These are phyloP conservation scores for Solanum etuberosum DNA, from an alignment of 257 asterid genomes.

Conservation along the genomic window DNA sequence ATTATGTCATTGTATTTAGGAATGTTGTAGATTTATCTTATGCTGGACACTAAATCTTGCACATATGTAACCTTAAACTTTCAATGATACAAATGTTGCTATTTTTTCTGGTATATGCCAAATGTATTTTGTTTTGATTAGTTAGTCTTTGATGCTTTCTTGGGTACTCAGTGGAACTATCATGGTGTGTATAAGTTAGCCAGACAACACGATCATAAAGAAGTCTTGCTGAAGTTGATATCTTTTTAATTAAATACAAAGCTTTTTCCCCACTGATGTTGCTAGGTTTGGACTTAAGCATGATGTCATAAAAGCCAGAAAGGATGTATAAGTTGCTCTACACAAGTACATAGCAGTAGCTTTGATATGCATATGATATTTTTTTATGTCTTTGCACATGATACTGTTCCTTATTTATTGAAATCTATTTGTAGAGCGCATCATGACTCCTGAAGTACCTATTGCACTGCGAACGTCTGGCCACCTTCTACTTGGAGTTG, in stretches of 20 bases:
- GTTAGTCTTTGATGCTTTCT: neutral
- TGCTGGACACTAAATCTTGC: neutral
- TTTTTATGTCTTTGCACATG: neutral
- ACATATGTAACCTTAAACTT: neutral
- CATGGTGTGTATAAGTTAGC: neutral
- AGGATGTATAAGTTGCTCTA: neutral
- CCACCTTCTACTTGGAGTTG: conserved; percentile 93
- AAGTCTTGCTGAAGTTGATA: neutral
- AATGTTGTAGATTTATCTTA: neutral
- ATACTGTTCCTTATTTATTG: neutral
- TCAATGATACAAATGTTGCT: neutral
- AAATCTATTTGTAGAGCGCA: conserved; percentile 39
- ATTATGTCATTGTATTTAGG: neutral
- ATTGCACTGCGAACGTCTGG: conserved; percentile 89
- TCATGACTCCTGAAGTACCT: conserved; percentile 72
- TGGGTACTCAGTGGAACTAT: neutral
- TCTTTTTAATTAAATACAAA: neutral
- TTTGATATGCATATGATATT: neutral
- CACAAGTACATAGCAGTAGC: neutral
- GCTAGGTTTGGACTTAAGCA: neutral
- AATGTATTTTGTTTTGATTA: neutral
- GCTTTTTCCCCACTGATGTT: neutral
- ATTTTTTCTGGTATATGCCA: neutral
- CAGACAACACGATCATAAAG: neutral
- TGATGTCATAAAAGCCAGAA: neutral